Conservation (phyloP, 148 eudicot genomes). For the Rhododendron vialii region DNA sequence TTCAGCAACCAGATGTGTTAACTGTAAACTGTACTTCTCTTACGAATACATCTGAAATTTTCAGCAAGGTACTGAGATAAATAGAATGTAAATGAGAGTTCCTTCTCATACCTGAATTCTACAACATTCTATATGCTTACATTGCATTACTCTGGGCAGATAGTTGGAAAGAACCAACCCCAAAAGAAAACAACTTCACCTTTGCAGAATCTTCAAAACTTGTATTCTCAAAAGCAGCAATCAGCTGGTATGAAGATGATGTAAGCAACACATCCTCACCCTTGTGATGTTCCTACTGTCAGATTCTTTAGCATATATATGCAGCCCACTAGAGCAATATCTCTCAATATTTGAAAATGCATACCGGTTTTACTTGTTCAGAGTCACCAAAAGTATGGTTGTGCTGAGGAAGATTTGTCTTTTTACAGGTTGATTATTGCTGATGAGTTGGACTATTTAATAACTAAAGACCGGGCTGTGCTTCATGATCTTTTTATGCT, state of each 20-base stretch:
- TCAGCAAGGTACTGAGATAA: slow-evolving; percentile 59
- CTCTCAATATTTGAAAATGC: not conserved
- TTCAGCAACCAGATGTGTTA: slow-evolving; percentile 64
- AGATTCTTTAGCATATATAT: not conserved
- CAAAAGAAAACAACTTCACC: slow-evolving; percentile 56
- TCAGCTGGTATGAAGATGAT: slow-evolving; percentile 52
- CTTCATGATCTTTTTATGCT: slow-evolving; percentile 94
- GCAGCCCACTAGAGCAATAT: not conserved
- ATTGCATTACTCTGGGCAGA: slow-evolving; percentile 34
- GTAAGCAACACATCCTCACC: slow-evolving; percentile 40
- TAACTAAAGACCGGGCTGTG: slow-evolving; percentile 79
- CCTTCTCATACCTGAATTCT: not conserved
- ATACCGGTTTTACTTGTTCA: not conserved
- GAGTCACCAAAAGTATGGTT: not conserved
- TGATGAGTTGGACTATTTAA: slow-evolving; percentile 89
- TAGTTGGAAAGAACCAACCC: slow-evolving; percentile 51
- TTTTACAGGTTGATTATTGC: slow-evolving; percentile 60
- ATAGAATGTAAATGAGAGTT: not conserved
- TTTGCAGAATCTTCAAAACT: slow-evolving; percentile 53
- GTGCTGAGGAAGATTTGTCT: not conserved
- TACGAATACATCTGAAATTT: slow-evolving; percentile 61
- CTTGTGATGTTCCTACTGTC: not conserved
- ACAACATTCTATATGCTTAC: slow-evolving; percentile 8
- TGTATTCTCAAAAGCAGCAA: slow-evolving; percentile 48
- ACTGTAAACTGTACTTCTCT: slow-evolving; percentile 82